Conservation (phyloP, 257 asterid species). For the Solanum corneliomulleri region DNA sequence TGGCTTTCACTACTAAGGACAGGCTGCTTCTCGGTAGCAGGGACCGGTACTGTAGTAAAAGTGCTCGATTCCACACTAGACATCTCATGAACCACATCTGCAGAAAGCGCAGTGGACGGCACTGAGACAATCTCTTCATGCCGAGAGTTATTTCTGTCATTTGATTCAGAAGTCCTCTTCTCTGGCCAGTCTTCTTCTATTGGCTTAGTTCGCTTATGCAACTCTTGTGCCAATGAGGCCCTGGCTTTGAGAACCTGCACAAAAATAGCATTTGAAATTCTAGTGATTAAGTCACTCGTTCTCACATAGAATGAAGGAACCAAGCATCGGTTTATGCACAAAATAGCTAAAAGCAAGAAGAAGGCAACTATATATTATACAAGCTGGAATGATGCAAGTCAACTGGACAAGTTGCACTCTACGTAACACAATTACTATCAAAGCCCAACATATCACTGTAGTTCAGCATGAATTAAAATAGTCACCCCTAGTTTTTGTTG, state of each 20-base stretch:
- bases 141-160: slow-evolving; percentile 15
- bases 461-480: background rate
- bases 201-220: slow-evolving; percentile 23
- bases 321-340: background rate
- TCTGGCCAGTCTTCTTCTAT: background rate
- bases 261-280: background rate
- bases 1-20: background rate
- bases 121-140: slow-evolving; percentile 37
- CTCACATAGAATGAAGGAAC: background rate
- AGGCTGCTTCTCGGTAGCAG: slow-evolving; percentile 29
- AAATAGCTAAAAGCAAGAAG: background rate
- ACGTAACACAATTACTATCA: background rate
- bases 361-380: no score
- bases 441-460: background rate
- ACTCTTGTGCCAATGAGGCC: slow-evolving; percentile 42
- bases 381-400: background rate
- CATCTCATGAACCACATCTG: slow-evolving; percentile 9
- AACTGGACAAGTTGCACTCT: background rate
- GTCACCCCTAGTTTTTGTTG: background rate
- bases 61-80: slow-evolving; percentile 10
- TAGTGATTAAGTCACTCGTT: background rate
- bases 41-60: slow-evolving; percentile 13
- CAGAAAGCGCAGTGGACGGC: slow-evolving; percentile 16
- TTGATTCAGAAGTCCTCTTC: slow-evolving; percentile 2
- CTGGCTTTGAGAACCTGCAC: slow-evolving; percentile 65